Base-by-base conservation (phyloP, 2,329 filamentous ascomycete species). In the Aureobasidium sp. region DNA sequence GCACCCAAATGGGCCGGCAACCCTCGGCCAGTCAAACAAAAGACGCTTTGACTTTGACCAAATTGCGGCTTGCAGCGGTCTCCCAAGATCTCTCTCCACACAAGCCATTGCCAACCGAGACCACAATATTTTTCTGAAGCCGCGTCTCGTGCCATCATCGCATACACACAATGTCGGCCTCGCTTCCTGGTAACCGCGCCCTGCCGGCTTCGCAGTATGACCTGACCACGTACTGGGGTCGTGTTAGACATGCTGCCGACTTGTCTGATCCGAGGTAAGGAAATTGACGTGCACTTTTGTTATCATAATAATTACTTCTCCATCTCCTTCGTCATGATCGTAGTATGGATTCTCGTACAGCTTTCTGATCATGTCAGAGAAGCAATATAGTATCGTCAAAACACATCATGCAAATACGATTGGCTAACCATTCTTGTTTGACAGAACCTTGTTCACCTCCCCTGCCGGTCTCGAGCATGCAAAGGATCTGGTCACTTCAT, bases 261-360 rank as follows among this genome's bases (percentile, higher is more conserved):
- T 86, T 99, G 70, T 89, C 92, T 73, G 94, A 99, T 80, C 94
- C 94, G 68, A 94, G 92, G 93, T 97, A 81, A 86, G 89, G 66
- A 48, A 33, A 49, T 37, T 22, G 56, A 53, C 49, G 44, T 35
- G 31, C 37, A 45, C 9, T 53, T 37, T 39, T 44, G 19, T 56
- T 56, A n/a, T 31, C 39, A 29, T 44, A 5, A 31, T 44, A 5
- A 22, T 19, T 19, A 14, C 29, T 33, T 33, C 12, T 33, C 9
- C 9, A 33, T 33, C 31, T 33, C 31, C 31, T 33, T 33, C 12
- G 11, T 33, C 31, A 33, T 12, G 31, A 33, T 33, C 2, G 9
- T 33, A 12, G 8, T 12, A 33, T 12, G 31, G 9, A 33, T 11
- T 35, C 19, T 24, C 31, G 5, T 35, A 39, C 11, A 6, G n/a